Percentiles rank a stretch among this genome's conserved stretches.
phyloP scores from a whole-genome alignment of 371 early-diverging fungal species.

The Mucor indicus region DNA sequence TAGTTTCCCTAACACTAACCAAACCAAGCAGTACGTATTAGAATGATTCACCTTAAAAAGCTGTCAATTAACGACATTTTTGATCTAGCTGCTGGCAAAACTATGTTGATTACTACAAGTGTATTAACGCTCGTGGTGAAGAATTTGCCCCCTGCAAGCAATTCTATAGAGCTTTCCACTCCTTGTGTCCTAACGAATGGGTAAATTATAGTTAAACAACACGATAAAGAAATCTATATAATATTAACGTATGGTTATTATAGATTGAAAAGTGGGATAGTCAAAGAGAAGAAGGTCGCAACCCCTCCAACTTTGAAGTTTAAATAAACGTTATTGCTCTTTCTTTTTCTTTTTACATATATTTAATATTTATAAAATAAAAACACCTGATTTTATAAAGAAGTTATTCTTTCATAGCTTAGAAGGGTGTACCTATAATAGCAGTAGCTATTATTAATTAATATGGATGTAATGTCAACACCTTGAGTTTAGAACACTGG shows the following conservation, averaged over 20 bases:
- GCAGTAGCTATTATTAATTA: too few relatives aligned
- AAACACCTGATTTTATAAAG: neutral
- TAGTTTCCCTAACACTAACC: conserved; percentile 94
- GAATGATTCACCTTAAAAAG: neutral
- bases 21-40: conserved; percentile 72
- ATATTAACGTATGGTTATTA: neutral
- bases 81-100: conserved; percentile 92
- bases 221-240: neutral
- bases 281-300: conserved; percentile 77
- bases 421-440: too few relatives aligned
- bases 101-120: conserved; percentile 92
- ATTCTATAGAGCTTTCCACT: conserved; percentile 72
- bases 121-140: conserved; percentile 84
- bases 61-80: too few relatives aligned
- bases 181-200: conserved; percentile 89
- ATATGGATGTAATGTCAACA: too few relatives aligned
- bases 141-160: conserved; percentile 86
- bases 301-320: conserved; percentile 62
- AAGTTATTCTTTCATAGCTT: too few relatives aligned
- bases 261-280: conserved; percentile 83
- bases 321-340: too few relatives aligned
- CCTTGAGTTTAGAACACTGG: too few relatives aligned
- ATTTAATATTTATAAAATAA: neutral
- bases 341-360: conserved; percentile 7
- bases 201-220: too few relatives aligned